Base-by-base conservation (phyloP, 2,329 filamentous ascomycete genomes). In the Fusarium incarnatum region DNA sequence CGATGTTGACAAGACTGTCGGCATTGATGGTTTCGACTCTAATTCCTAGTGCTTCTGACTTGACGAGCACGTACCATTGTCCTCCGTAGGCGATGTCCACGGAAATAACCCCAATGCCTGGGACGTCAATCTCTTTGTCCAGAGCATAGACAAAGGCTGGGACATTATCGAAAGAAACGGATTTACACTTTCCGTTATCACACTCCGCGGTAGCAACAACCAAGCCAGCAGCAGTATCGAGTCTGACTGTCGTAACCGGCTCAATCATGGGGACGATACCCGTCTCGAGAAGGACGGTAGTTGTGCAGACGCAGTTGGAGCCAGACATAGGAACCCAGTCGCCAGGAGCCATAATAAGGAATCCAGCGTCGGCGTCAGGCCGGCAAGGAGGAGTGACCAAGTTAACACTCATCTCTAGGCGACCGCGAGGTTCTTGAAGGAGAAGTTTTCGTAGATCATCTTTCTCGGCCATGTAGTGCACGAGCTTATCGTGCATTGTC, bases 401-500 rank as follows among this genome's bases (percentile, higher is more conserved):
- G 0, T 64, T 64, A 0, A 65, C 62, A 3, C 62, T 64, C 62
- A 64, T 64, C 1, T 64, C 62, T 0, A 64, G 23, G 0, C 62
- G 62, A 8, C 62, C 62, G 6, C 62, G 55, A 0, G 62, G 62
- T 25, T 64, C 62, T 18, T 59, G 60, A 0, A 59, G 40, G 1
- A 64, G 52, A 11, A 64, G 18, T 7, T n/a, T 12, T 4, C 62
- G 81, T 23, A 84, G 63, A 22, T 77, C 58, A 56, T 85, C 83
- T 9, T 79, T 75, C 30, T 83, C 75, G 6, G 72, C 75, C 62
- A 76, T 75, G 64, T 85, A 82, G 68, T 84, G 75, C 6, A 78
- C 68, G 20, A 86, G 71, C 67, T 86, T 86, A 6, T 85, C 83
- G 60, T 79, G 83, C 83, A 86, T 85, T 20, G 81, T 84, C 32